Evolutionary conservation across 768 basidiomycete species (phyloP).

Genomic region (Neoboletus magnificus): DNA sequence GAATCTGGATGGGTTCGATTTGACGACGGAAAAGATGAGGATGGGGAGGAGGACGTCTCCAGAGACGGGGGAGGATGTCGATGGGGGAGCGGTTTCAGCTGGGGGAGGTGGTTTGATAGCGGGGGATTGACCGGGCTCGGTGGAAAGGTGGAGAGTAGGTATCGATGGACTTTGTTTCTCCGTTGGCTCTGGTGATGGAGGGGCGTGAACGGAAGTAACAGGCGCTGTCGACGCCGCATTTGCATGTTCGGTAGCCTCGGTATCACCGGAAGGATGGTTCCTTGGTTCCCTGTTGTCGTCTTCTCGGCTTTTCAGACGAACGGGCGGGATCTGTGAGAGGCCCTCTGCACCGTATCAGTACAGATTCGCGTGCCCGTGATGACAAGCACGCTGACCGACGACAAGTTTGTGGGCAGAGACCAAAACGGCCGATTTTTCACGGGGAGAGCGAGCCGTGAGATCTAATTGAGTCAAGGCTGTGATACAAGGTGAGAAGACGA

Average conservation of each 20-base stretch:
- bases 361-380: background rate
- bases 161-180: constrained; percentile 2
- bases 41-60: constrained; percentile 91
- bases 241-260: background rate
- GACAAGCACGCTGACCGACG: constrained; percentile 52
- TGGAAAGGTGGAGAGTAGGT: background rate
- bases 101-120: constrained; percentile 2
- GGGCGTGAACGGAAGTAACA: constrained; percentile 1
- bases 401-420: constrained; percentile 83
- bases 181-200: background rate
- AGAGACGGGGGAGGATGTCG: constrained; percentile 53
- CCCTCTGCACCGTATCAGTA: constrained; percentile 49
- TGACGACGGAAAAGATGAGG: constrained; percentile 92
- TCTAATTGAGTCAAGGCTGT: constrained; percentile 55
- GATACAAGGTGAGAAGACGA: constrained; percentile 29
- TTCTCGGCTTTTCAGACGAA: constrained; percentile 68
- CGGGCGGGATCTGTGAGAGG: constrained; percentile 66
- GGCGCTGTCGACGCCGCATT: background rate
- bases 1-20: constrained; percentile 82
- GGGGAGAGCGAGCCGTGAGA: constrained; percentile 52
- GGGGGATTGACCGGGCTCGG: background rate
- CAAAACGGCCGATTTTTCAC: constrained; percentile 75
- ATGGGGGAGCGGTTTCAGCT: constrained; percentile 10
- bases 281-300: constrained; percentile 8
- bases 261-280: background rate